Evolutionary conservation across 768 basidiomycete genomes (phyloP), one percentile per base, ranked within the genome.

Genomic region (Daedalea quercina): DNA sequence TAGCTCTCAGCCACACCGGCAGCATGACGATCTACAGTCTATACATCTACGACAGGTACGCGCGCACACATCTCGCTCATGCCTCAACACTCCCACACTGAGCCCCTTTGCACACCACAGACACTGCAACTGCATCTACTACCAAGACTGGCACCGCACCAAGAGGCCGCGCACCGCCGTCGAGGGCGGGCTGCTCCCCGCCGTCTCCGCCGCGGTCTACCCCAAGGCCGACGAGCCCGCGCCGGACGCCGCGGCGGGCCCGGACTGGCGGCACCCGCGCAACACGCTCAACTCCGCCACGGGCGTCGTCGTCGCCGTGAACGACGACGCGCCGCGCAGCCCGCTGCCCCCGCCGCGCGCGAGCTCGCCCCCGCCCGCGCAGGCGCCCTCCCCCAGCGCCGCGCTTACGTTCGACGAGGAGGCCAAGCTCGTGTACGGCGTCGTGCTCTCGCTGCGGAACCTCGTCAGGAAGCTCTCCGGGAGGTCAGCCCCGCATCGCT

Each of bases 401-500:
- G 82, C 79, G 17, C 73, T 99, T 19, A 76, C 95, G 6, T 98
- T 99, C 60, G 96, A 99, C 64, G 96, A 99, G 67, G 95, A 99
- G 68, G 86, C 87, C 1, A 99, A 99, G 66, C 78, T 99, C 55
- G 94, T 99, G 0, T 99, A 98, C 66, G 96, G 96, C 52, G 90
- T 99, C 50, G 76, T 98, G 13, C 74, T 97, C 41, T 94, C 91
- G 7, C 65, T 99, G 60, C 73, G 92, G 51, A 94, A 92, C 68
- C 95, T 98, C 94, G 75, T 95, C 64, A 95, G 84, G 75, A 98
- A 96, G 68, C 69, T 99, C 9, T 89, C 94, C 12, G 85, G 87
- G 60, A 78, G 85, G 95, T 94, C 58, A 37, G 73, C 9, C 40
- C 22, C 40, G 22, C 23, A 9, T 19, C 8, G 19, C 15, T 24